Conservation (phyloP, 495 filamentous ascomycete genomes). For the Neurospora sp. region DNA sequence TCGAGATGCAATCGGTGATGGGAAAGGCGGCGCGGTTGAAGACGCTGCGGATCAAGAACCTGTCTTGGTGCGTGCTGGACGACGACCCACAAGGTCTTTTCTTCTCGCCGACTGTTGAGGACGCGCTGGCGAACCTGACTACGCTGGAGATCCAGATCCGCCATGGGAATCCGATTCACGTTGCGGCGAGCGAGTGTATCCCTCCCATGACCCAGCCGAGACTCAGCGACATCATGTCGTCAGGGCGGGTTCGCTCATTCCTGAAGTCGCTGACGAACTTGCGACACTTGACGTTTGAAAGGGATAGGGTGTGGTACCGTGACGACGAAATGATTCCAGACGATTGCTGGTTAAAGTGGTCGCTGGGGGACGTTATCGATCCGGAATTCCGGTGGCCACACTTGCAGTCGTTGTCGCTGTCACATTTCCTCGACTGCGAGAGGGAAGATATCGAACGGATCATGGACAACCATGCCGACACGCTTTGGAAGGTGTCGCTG, state of each 20-base stretch:
- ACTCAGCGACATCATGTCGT: background rate
- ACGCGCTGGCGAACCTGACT: background rate
- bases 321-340: background rate
- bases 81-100: background rate
- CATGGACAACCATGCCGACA: background rate
- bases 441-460: background rate
- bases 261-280: background rate
- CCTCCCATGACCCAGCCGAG: background rate
- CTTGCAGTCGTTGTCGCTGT: background rate
- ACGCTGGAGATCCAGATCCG: background rate
- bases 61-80: background rate
- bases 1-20: background rate
- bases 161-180: background rate
- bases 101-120: background rate
- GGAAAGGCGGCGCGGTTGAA: background rate
- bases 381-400: background rate
- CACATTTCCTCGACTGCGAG: background rate
- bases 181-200: background rate
- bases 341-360: background rate
- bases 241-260: background rate
- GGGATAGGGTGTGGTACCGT: background rate
- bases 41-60: background rate
- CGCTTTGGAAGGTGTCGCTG: background rate
- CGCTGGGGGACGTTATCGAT: background rate
- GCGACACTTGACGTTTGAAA: background rate